phyloP scores from a whole-genome alignment of 1,284 basidiomycete species.

The Heterobasidion irregulare region DNA sequence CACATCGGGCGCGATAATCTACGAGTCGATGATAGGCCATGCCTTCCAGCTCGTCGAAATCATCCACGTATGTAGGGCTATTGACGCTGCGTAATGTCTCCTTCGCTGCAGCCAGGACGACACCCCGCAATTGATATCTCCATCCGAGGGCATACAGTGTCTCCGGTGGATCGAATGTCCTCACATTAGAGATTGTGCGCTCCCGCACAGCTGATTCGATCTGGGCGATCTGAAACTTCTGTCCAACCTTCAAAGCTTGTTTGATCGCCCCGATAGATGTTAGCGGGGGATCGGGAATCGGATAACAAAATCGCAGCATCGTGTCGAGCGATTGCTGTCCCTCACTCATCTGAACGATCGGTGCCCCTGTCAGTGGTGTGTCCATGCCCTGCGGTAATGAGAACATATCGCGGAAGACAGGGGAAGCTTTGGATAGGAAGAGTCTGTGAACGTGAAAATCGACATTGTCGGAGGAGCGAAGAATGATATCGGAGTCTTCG shows the following conservation, averaged over 20 bases:
- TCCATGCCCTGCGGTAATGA: neutral
- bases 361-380: neutral
- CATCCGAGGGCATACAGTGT: no score
- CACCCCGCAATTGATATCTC: no score
- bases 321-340: neutral
- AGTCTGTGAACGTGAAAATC: conserved; percentile 4
- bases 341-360: neutral
- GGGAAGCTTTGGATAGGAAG: conserved; percentile 5
- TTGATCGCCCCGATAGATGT: neutral
- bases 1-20: no score
- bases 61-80: no score
- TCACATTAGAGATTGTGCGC: no score
- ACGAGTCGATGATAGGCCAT: no score
- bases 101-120: no score
- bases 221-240: neutral
- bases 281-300: neutral
- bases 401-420: conserved; percentile 6
- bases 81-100: no score
- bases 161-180: no score
- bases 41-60: no score
- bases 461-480: conserved; percentile 5
- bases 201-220: no score
- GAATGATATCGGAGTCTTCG: conserved; percentile 1
- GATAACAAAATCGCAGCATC: neutral
- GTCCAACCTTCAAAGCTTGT: neutral